phyloP scores from a whole-genome alignment of 225 moss, liverwort and hornwort genomes.

The Anthoceros angustus region DNA sequence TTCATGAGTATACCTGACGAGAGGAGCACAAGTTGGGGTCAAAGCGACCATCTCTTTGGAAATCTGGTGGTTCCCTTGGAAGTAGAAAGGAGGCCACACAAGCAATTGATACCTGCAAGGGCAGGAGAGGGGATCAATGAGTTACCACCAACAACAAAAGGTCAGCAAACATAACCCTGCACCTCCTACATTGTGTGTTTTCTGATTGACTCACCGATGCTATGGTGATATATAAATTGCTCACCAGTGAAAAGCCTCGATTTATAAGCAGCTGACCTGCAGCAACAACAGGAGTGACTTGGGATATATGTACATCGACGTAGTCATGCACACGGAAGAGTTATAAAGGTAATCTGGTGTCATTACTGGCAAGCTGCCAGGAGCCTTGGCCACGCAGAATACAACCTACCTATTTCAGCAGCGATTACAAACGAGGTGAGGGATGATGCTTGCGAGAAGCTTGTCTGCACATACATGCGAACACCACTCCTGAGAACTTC shows the following conservation, averaged over 20 bases:
- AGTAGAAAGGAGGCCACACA: constrained; percentile 21
- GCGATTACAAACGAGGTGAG: constrained; percentile 24
- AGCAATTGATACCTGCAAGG: constrained; percentile 12
- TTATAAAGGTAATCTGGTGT: too few relatives aligned
- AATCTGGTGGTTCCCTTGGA: constrained; percentile 11
- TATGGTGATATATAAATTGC: constrained; percentile 18
- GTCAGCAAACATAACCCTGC: neutral
- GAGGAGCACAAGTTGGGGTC: neutral
- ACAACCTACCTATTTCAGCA: constrained; percentile 24
- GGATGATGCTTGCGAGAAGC: constrained; percentile 29
- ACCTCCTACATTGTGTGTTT: neutral
- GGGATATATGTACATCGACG: neutral
- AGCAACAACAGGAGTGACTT: neutral
- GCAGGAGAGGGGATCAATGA: neutral
- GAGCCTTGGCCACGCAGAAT: neutral
- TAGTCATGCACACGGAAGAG: neutral
- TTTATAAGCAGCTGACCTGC: constrained; percentile 27
- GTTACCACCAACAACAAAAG: neutral
- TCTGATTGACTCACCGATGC: constrained; percentile 10
- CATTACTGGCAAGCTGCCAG: neutral
- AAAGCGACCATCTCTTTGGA: constrained; percentile 9
- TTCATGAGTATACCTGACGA: constrained; percentile 7
- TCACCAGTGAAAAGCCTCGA: constrained; percentile 17
- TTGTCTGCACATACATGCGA: constrained; percentile 15
- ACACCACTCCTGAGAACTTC: neutral